Base-by-base conservation (phyloP, 2,329 filamentous ascomycete species). In the Lecanicillium sp. region DNA sequence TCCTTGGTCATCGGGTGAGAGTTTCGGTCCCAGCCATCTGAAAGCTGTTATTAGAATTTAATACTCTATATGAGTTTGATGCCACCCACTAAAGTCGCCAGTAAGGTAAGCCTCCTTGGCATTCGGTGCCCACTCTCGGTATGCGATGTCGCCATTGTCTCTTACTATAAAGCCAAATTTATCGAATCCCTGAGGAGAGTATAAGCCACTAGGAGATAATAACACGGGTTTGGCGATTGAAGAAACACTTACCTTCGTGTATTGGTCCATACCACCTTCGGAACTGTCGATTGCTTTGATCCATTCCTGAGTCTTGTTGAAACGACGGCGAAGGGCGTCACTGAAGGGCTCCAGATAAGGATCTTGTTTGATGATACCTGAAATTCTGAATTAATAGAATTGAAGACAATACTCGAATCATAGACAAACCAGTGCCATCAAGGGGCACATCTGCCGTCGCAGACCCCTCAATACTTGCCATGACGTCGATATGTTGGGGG, bases 91-190 rank as follows among this genome's bases (percentile, higher is more conserved):
- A 71, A 96, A 98, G 51, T 96, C 92, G 45, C 92, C 92, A 51
- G 94, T 83, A 37, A 98, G 73, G 57, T 80, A 88, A 35, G 92
- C 92, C 54, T 84, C 73, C 29, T 78, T 70, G 38, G 88, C 90
- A 67, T 88, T 94, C 18, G 92, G 89, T 1, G 92, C 92, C 92
- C 92, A 98, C 73, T 98, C 92, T 50, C 87, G 77, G 63, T 98
- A 98, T 42, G 73, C 70, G 48, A 98, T 87, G 59, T 89, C 88
- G 59, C 86, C 86, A 53, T 94, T 80, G 38, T 77, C 68, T 55
- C 82, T 73, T 43, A 92, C 80, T 49, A 85, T 87, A 62, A 98
- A 78, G 40, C 92, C 92, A 55, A 85, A 95, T 45, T 73, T 81
- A 55, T 96, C 87, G 45, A 78, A 83, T 32, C 92, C 90, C 86